Percentiles rank a stretch among this genome's conserved stretches.
These are phyloP conservation scores for Colletotrichum graminicola DNA, from an alignment of 2,329 filamentous ascomycete genomes.

Conservation along the genomic window DNA sequence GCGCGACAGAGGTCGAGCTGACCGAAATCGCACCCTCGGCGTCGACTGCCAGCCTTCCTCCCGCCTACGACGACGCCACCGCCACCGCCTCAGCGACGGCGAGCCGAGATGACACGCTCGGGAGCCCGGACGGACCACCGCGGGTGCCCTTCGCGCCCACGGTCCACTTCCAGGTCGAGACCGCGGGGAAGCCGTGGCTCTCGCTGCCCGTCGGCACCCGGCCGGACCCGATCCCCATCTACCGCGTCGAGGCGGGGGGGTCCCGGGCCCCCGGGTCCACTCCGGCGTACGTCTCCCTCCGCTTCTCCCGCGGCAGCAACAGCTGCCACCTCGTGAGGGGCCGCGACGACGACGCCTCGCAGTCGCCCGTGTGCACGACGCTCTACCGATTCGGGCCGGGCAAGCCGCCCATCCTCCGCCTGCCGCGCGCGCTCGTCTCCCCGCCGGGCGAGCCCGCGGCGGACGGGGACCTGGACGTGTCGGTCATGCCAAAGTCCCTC, in stretches of 20 bases:
- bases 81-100: constrained; percentile 34
- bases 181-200: constrained; percentile 57
- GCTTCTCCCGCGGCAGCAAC: constrained; percentile 60
- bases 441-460: constrained; percentile 43
- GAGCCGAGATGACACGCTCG: not conserved
- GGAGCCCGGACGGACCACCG: not conserved
- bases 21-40: not conserved
- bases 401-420: constrained; percentile 61
- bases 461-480: constrained; percentile 44
- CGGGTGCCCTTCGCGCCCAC: constrained; percentile 56
- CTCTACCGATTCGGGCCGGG: constrained; percentile 69
- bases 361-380: constrained; percentile 59
- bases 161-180: constrained; percentile 62
- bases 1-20: constrained; percentile 21
- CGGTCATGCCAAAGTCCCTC: constrained; percentile 53
- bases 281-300: constrained; percentile 62
- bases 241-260: constrained; percentile 52
- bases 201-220: constrained; percentile 56
- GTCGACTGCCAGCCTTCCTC: constrained; percentile 42
- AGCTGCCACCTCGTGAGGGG: constrained; percentile 61
- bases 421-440: constrained; percentile 41
- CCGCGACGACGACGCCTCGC: constrained; percentile 50
- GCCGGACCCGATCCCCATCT: constrained; percentile 57
- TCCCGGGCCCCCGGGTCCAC: constrained; percentile 34
- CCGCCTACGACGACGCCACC: constrained; percentile 47